These are phyloP conservation scores for Leptographium flavum DNA, from an alignment of 2,329 filamentous ascomycete genomes.

Conservation along the genomic window DNA sequence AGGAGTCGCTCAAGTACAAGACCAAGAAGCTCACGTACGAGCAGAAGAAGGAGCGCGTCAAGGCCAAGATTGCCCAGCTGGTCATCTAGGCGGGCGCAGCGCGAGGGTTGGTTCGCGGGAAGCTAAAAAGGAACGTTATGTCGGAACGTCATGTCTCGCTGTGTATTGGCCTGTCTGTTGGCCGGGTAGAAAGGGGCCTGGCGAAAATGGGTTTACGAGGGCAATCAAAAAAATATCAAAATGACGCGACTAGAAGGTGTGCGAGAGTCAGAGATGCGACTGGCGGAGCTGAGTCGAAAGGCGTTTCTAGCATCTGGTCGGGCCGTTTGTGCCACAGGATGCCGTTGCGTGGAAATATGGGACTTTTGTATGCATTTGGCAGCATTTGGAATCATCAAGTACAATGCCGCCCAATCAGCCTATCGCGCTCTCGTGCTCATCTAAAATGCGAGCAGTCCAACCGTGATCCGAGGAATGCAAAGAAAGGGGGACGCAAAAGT, in stretches of 20 bases:
- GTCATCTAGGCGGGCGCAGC: slow-evolving; percentile 26
- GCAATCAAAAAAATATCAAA: slow-evolving; percentile 4
- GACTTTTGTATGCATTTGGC: too few species aligned
- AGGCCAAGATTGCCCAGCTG: slow-evolving; percentile 83
- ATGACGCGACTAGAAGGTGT: background rate
- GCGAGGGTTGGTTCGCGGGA: slow-evolving; percentile 17
- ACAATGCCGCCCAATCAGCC: too few species aligned
- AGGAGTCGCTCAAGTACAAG: slow-evolving; percentile 83
- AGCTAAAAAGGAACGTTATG: slow-evolving; percentile 4
- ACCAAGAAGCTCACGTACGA: slow-evolving; percentile 64
- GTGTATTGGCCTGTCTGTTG: background rate
- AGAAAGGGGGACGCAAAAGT: too few species aligned
- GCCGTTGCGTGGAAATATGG: too few species aligned
- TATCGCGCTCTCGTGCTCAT: too few species aligned
- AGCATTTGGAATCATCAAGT: too few species aligned
- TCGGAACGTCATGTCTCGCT: background rate
- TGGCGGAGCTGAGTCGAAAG: too few species aligned
- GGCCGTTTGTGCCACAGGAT: too few species aligned
- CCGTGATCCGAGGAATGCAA: too few species aligned
- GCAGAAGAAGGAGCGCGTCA: slow-evolving; percentile 69
- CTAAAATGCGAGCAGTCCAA: too few species aligned
- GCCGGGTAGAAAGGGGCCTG: background rate
- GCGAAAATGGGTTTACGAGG: background rate
- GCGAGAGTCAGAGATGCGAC: too few species aligned
- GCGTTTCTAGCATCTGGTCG: too few species aligned